Evolutionary conservation across 176 grass and related monocot genomes (phyloP), one percentile per base, ranked within the genome.

Genomic region (Triticum urartu): DNA sequence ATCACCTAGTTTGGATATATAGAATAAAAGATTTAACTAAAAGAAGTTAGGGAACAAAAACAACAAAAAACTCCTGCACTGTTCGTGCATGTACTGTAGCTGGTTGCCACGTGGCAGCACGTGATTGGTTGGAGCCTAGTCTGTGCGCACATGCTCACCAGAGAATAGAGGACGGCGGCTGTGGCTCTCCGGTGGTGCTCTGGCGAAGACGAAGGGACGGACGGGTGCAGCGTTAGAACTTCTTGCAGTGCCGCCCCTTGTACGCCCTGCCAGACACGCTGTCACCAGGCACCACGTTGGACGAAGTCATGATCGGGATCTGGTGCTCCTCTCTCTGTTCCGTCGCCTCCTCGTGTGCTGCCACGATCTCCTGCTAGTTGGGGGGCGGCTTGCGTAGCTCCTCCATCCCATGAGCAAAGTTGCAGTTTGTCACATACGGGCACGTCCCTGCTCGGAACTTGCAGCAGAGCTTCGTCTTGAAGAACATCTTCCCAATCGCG

Each of bases 401-500:
- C 93, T 99, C 97, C 88, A 99, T 96, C 47, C 97, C 94, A 21
- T 99, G 97, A 5, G 97, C 94, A 21, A 99, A 99, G 90, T 99
- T 99, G 83, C 94, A 99, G 35, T 96, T 99, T 26, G 97, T 96
- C 12, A 99, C 89, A 28, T 99, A 99, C 0, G 97, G 97, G 77
- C 97, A 99, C 11, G 97, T 99, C 60, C 97, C 97, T 0, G 92
- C 90, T 1, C 94, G 90, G 79, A 96, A 96, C 79, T 99, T 94
- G 87, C 97, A 96, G 90, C 97, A 99, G 33, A 99, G 97, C 81
- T 99, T 99, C 38, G 97, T 99, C 84, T 99, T 99, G 89, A 99
- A 99, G 92, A 99, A 99, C 97, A 99, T 99, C 87, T 99, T 99
- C 28, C 97, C 94, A 20, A 99, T 93, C 3, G 90, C 92, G 11